These are phyloP conservation scores for Silene uniflora DNA, from an alignment of 148 eudicot species.

Conservation along the genomic window DNA sequence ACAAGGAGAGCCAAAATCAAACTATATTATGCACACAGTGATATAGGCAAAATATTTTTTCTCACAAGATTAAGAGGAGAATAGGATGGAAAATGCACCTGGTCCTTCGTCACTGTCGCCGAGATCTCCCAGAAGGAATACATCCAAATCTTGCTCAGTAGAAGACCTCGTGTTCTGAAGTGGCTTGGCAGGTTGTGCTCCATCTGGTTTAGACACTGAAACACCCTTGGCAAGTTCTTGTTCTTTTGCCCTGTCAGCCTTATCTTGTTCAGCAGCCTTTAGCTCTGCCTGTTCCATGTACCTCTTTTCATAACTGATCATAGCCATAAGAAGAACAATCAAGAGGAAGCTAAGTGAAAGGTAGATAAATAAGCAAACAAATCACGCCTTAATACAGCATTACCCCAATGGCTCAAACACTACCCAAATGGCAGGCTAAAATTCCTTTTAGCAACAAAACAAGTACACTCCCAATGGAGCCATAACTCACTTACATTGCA, in stretches of 20 bases:
- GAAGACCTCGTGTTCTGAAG: constrained; percentile 48
- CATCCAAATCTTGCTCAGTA: constrained; percentile 94
- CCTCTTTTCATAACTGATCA: constrained; percentile 50
- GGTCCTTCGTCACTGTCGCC: constrained; percentile 83
- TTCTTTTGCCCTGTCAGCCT: constrained; percentile 52
- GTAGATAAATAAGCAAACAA: not conserved
- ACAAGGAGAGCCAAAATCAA: too few relatives aligned
- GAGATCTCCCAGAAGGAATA: constrained; percentile 85
- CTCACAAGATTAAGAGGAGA: not conserved
- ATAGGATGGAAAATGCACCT: constrained; percentile 41
- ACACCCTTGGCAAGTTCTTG: constrained; percentile 40
- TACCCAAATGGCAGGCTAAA: too few relatives aligned
- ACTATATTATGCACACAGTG: not conserved
- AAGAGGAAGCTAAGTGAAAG: constrained; percentile 1
- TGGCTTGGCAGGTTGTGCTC: constrained; percentile 35
- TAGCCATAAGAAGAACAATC: constrained; percentile 2
- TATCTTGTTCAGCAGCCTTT: constrained; percentile 56
- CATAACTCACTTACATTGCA: too few relatives aligned
- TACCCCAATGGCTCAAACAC: too few relatives aligned
- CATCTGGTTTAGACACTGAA: constrained; percentile 42
- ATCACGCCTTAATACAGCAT: too few relatives aligned
- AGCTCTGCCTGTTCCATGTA: constrained; percentile 58
- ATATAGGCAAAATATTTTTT: not conserved
- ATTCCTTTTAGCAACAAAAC: not conserved
- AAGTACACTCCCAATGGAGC: not conserved